Evolutionary conservation across 306 rosid species (phyloP).

Genomic region (Mucuna pruriens): DNA sequence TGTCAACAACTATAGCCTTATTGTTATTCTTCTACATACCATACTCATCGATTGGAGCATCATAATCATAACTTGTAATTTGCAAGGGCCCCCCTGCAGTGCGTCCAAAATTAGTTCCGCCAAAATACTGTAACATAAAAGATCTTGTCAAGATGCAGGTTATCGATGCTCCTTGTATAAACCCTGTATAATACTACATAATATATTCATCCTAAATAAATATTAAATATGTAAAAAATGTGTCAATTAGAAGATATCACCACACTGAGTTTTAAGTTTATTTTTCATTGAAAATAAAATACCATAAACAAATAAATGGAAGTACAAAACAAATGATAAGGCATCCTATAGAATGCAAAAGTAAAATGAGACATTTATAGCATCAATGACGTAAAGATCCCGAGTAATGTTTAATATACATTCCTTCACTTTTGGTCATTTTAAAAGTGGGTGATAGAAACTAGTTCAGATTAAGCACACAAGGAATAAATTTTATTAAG

Average conservation of each 20-base stretch:
- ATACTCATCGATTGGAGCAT: constrained; percentile 96
- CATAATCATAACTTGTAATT: constrained; percentile 98
- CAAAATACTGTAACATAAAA: constrained; percentile 77
- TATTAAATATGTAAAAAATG: constrained; percentile 1
- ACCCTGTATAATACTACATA: constrained; percentile 6
- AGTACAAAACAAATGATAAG: not conserved
- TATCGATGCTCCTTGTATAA: constrained; percentile 17
- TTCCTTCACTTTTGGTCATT: not conserved
- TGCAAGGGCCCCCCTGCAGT: constrained; percentile 95
- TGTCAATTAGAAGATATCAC: constrained; percentile 13
- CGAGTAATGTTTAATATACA: not conserved
- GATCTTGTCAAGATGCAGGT: constrained; percentile 44
- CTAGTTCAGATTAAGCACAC: too few relatives aligned
- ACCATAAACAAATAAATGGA: not conserved
- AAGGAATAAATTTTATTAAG: too few relatives aligned
- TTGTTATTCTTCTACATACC: constrained; percentile 58
- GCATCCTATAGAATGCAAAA: not conserved
- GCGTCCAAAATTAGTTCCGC: constrained; percentile 98
- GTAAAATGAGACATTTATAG: not conserved
- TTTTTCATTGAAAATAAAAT: not conserved
- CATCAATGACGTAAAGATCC: not conserved
- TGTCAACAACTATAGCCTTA: constrained; percentile 14
- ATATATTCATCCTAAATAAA: constrained; percentile 18
- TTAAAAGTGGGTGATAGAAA: not conserved
- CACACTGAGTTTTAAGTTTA: not conserved